Conservation (phyloP, 2,329 filamentous ascomycete species). For the Fusarium nodosum region DNA sequence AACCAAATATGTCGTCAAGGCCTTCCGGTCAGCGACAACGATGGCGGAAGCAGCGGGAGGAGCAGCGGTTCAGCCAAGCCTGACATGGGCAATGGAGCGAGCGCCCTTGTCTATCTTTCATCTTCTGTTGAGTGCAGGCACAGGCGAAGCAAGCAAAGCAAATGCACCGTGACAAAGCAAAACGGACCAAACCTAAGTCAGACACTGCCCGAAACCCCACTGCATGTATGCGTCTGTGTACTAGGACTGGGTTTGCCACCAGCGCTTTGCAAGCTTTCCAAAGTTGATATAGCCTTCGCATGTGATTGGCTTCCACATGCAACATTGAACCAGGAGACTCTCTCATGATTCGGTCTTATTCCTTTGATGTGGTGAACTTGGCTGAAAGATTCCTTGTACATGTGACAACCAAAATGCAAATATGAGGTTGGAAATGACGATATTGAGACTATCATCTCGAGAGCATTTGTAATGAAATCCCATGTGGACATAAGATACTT, state of each 20-base stretch:
- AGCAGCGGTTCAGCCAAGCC: slow-evolving; percentile 31
- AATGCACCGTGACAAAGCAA: slow-evolving; percentile 35
- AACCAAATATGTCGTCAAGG: slow-evolving; percentile 33
- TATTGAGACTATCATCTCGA: slow-evolving; percentile 22
- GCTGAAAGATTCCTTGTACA: slow-evolving; percentile 5
- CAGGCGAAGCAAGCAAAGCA: slow-evolving; percentile 34
- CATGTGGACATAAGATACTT: slow-evolving; percentile 25
- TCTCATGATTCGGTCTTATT: slow-evolving; percentile 6
- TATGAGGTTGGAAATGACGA: slow-evolving; percentile 25
- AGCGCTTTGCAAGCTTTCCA: slow-evolving; percentile 24
- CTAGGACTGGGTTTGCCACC: slow-evolving; percentile 36
- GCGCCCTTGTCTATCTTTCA: slow-evolving; percentile 18
- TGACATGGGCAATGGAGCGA: slow-evolving; percentile 27
- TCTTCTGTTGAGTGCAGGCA: slow-evolving; percentile 8
- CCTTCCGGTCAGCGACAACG: slow-evolving; percentile 17
- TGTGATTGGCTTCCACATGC: slow-evolving; percentile 33
- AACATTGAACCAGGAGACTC: slow-evolving; percentile 8
- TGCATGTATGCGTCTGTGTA: slow-evolving; percentile 19
- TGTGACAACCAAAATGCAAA: slow-evolving; percentile 11
- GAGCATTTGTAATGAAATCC: slow-evolving; percentile 41
- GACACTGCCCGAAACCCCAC: slow-evolving; percentile 24
- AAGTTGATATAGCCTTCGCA: slow-evolving; percentile 21
- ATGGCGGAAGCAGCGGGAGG: slow-evolving; percentile 37
- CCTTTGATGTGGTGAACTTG: slow-evolving; percentile 7
- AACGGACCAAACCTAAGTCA: slow-evolving; percentile 25